Conservation (phyloP, 441 rosid genomes). For the Sinapis alba region DNA sequence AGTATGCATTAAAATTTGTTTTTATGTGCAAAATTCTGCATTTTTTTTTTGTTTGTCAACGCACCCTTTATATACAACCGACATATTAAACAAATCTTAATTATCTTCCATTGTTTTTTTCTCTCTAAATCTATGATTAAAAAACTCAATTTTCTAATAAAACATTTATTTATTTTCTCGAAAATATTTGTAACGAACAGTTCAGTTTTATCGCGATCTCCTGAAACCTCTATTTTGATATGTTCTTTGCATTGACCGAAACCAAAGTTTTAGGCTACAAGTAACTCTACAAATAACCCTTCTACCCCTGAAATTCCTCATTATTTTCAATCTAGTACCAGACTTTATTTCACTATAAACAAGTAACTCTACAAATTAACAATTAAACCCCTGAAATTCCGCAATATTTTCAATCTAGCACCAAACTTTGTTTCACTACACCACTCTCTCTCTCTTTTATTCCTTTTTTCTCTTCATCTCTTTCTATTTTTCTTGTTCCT, state of each 20-base stretch:
- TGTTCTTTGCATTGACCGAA: constrained; percentile 48
- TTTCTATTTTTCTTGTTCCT: constrained; percentile 33
- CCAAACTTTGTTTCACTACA: constrained; percentile 25
- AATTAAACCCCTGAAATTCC: too few species aligned
- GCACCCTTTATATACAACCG: not conserved
- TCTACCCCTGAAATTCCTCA: not conserved
- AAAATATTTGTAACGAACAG: too few species aligned
- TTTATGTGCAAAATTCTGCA: not conserved
- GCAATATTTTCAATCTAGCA: too few species aligned
- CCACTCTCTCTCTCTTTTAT: not conserved
- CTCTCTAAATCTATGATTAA: not conserved
- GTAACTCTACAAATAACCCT: not conserved
- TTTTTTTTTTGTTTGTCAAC: too few species aligned
- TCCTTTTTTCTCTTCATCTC: not conserved
- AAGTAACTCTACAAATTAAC: not conserved
- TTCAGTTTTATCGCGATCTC: constrained; percentile 23
- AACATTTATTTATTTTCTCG: too few species aligned
- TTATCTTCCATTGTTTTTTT: too few species aligned
- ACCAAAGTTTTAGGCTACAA: constrained; percentile 1
- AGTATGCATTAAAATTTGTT: not conserved
- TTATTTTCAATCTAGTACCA: constrained; percentile 14
- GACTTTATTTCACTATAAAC: constrained; percentile 18
- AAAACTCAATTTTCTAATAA: too few species aligned
- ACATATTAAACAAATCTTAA: not conserved
- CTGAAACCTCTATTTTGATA: constrained; percentile 34